Conservation (phyloP, 2,329 filamentous ascomycete genomes). For the Claviceps arundinis region DNA sequence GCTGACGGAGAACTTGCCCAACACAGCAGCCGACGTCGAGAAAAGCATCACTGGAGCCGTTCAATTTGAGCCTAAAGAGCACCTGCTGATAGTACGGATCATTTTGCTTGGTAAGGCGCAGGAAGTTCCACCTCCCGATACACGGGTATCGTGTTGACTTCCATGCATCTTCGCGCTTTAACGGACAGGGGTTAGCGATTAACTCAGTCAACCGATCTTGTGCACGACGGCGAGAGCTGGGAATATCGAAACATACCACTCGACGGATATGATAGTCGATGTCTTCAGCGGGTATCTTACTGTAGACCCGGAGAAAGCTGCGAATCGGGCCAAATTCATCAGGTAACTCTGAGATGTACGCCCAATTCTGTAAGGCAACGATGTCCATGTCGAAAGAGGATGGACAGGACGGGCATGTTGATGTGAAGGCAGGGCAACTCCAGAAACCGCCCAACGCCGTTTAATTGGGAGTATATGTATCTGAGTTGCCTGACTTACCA, state of each 20-base stretch:
- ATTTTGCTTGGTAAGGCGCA: constrained; percentile 26
- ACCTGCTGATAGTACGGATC: constrained; percentile 30
- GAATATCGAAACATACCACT: constrained; percentile 12
- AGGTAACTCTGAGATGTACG: constrained; percentile 23
- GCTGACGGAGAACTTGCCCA: constrained; percentile 36
- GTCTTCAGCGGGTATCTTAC: constrained; percentile 21
- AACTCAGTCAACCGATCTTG: not conserved
- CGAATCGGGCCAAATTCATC: constrained; percentile 22
- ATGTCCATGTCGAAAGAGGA: constrained; percentile 19
- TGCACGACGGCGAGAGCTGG: not conserved
- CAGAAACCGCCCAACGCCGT: not conserved
- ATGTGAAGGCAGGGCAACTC: not conserved
- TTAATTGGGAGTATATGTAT: not conserved
- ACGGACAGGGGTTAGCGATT: not conserved
- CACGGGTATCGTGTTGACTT: constrained; percentile 29
- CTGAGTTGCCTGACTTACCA: not conserved
- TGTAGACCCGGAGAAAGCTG: constrained; percentile 25
- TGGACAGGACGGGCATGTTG: not conserved
- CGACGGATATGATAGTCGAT: constrained; percentile 23
- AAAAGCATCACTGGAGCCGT: constrained; percentile 25
- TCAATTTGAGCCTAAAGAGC: constrained; percentile 26
- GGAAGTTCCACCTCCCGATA: constrained; percentile 37
- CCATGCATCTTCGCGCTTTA: constrained; percentile 34
- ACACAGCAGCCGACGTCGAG: constrained; percentile 39
- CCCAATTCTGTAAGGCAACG: constrained; percentile 21